A percentile compares a stretch with the other conserved stretches of the same genome.
Conservation (phyloP, 2,329 filamentous ascomycete species). For the Colletotrichum cuscutae region DNA sequence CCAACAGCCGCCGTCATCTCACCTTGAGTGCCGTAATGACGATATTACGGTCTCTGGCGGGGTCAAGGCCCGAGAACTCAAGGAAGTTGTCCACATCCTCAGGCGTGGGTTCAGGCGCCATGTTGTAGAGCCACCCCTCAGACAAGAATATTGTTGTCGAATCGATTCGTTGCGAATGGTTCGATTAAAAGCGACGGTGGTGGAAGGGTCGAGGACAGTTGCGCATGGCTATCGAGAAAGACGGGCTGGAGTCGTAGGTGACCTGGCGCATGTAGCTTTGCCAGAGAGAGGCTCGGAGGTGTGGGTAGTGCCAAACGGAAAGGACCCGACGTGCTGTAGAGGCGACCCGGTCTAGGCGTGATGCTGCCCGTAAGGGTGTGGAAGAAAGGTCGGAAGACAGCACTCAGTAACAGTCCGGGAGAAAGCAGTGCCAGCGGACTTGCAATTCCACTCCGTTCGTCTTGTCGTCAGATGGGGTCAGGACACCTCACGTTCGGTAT, state of each 20-base stretch:
- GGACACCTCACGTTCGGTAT: conserved; percentile 10
- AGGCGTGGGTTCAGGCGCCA: conserved; percentile 47
- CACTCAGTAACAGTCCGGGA: background rate
- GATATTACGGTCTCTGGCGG: conserved; percentile 49
- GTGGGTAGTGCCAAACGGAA: conserved; percentile 6
- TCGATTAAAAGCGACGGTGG: conserved; percentile 1
- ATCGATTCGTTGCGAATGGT: background rate
- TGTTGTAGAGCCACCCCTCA: conserved; percentile 34
- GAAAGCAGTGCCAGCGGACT: background rate
- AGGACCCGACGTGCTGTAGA: background rate
- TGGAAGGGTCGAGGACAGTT: background rate
- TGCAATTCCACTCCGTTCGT: conserved; percentile 12
- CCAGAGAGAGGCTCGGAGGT: background rate
- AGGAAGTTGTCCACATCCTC: conserved; percentile 51
- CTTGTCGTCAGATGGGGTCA: conserved; percentile 7
- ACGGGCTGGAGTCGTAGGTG: background rate
- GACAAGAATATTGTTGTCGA: background rate
- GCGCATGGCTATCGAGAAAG: conserved; percentile 13
- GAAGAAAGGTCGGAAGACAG: background rate
- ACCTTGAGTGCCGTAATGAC: conserved; percentile 56
- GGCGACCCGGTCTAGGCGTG: background rate
- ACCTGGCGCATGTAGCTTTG: conserved; percentile 25
- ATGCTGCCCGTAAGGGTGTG: background rate
- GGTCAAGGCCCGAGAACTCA: conserved; percentile 52
- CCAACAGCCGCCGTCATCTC: background rate